Conservation (phyloP, 2,329 filamentous ascomycete species). For the Emydomyces testavorans region DNA sequence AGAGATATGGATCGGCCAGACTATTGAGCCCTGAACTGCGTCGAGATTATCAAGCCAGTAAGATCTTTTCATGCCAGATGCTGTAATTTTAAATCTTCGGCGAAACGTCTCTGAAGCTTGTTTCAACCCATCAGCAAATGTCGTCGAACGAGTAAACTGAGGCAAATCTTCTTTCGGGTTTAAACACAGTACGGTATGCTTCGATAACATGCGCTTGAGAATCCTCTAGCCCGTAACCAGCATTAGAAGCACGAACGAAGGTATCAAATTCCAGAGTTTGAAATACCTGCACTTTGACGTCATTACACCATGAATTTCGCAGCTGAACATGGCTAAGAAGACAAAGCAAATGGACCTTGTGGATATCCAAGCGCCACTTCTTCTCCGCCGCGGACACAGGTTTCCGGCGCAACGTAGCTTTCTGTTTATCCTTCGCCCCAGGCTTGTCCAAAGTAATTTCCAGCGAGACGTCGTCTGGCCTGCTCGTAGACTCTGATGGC, state of each 20-base stretch:
- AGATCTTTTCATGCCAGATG: slow-evolving; percentile 56
- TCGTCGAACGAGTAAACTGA: slow-evolving; percentile 65
- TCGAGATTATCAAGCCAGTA: slow-evolving; percentile 62
- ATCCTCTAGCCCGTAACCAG: slow-evolving; percentile 22
- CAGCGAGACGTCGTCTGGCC: slow-evolving; percentile 19
- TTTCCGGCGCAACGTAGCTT: slow-evolving; percentile 34
- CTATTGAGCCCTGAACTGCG: slow-evolving; percentile 46
- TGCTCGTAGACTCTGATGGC: slow-evolving; percentile 15
- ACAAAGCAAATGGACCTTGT: slow-evolving; percentile 77
- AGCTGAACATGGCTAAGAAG: slow-evolving; percentile 64
- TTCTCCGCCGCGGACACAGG: slow-evolving; percentile 47
- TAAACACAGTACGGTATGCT: slow-evolving; percentile 55
- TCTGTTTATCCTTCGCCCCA: slow-evolving; percentile 20
- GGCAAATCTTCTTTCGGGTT: slow-evolving; percentile 55
- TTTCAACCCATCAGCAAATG: slow-evolving; percentile 67
- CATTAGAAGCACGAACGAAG: slow-evolving; percentile 11
- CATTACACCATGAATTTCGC: slow-evolving; percentile 85
- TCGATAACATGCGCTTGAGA: slow-evolving; percentile 54
- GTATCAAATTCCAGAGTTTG: not conserved
- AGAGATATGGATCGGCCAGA: slow-evolving; percentile 16
- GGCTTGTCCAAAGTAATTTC: slow-evolving; percentile 31
- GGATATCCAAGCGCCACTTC: slow-evolving; percentile 57
- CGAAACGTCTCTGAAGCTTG: slow-evolving; percentile 57
- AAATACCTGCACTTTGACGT: slow-evolving; percentile 51
- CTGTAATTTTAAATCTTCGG: slow-evolving; percentile 57